Base-by-base conservation (phyloP, 352 stramenopile species). In the Phytopythium kandeliae region DNA sequence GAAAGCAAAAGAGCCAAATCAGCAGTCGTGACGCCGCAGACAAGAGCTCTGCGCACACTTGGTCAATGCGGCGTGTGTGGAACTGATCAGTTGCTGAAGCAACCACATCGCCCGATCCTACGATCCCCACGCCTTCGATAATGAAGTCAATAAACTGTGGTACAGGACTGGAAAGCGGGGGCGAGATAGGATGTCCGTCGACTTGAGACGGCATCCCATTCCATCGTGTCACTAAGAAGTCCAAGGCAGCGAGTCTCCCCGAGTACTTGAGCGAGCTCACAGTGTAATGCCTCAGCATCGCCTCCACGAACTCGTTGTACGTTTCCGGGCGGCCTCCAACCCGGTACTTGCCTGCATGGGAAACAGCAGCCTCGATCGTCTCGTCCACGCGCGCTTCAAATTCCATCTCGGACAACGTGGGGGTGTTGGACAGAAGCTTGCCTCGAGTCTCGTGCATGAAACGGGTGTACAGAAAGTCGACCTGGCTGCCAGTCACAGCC, bases 1-100 rank as follows among this genome's bases (percentile, higher is more conserved):
- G 85, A 51, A 76, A 81, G 42, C 85, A 88, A 40, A 73, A 62
- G 8, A 91, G 64, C 79, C 79, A 92, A 42, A 71, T 49, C 12
- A 92, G 46, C 4, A 92, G 63, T 6, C 65, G 63, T 9, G 61
- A 73, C 6, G 77, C 75, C 34, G 69, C 69, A 5, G 57, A 55
- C 28, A 92, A 55, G n/a, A 92, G 64, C 47, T 89, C 66, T 0
- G 63, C 71, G 43, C 75, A 86, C 4, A 70, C 76, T 44, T 92
- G 77, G 42, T 92, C 82, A 0, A 89, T 55, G 42, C 78, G 71
- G 10, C 72, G 68, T 0, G 75, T 84, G 58, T 86, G 60, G 31
- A 74, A 61, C 36, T 66, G 63, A 37, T 77, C 74, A 0, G 78
- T 86, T 11, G 75, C 65, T 22, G 66, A 52, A 5, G 68, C 66